A percentile compares a stretch with the other conserved stretches of the same genome.
These are phyloP conservation scores for Aplosporella prunicola DNA, from an alignment of 2,329 filamentous ascomycete genomes.

Conservation along the genomic window DNA sequence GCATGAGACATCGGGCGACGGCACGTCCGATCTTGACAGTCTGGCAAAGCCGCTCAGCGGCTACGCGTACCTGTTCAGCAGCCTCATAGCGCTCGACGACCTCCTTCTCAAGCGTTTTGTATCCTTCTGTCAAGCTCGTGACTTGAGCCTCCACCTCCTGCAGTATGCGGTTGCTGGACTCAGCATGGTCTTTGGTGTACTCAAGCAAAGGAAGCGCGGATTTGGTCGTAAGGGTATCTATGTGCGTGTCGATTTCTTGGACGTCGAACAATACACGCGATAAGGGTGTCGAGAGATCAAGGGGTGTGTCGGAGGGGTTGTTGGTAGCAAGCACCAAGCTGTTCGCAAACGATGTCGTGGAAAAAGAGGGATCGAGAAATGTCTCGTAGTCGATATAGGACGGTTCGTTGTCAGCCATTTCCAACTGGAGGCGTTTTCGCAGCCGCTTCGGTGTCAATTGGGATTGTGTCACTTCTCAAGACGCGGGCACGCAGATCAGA, in stretches of 20 bases:
- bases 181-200: conserved; percentile 65
- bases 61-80: conserved; percentile 71
- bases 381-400: conserved; percentile 96
- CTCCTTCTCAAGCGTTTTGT: conserved; percentile 75
- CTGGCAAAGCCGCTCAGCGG: conserved; percentile 69
- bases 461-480: no score
- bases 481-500: no score
- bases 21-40: conserved; percentile 68
- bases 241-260: conserved; percentile 93
- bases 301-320: conserved; percentile 77
- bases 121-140: conserved; percentile 70
- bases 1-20: conserved; percentile 66
- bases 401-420: conserved; percentile 30
- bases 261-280: conserved; percentile 92
- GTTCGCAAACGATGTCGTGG: conserved; percentile 75
- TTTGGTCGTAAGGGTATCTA: conserved; percentile 78
- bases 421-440: background rate
- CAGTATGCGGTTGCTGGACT: conserved; percentile 63
- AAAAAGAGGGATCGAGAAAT: conserved; percentile 77
- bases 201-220: conserved; percentile 72
- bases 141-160: conserved; percentile 72
- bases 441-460: background rate
- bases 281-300: conserved; percentile 89
- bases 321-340: conserved; percentile 81
- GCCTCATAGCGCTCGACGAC: conserved; percentile 77